Base-by-base conservation (phyloP, 129 eudicot genomes). In the Arctium lappa region DNA sequence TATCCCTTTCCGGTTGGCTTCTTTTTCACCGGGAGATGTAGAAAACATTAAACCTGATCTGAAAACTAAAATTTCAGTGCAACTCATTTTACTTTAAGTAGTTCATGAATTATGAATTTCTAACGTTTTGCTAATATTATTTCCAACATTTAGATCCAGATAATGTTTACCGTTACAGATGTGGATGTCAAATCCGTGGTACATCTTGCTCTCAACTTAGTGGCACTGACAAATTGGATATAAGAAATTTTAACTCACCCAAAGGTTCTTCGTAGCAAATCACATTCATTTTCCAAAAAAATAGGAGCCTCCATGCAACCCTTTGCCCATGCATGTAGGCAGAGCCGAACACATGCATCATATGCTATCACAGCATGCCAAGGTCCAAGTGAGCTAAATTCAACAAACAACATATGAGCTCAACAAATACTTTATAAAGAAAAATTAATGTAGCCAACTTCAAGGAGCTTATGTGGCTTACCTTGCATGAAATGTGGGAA, bases 311-410 rank as follows among this genome's bases (percentile, higher is more conserved):
- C 95, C 95, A 86, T 86, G 85, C 97, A 93, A 72, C 94, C 91
- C 82, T 88, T 91, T 68, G 97, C 97, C 97, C 97, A 93, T 40
- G 97, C 93, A 89, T 93, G 93, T 40, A 93, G 91, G 80, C 97
- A 93, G 9, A 93, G 90, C 6, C 97, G 91, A 78, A 91, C 97
- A 79, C 97, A 93, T 31, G 97, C 95, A 77, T 93, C 97, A 39
- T 93, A 93, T 4, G 97, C 93, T 15, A 93, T 83, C 53, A 93
- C 93, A 40, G 90, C 91, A 85, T 93, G 95, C 97, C 97, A 93
- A 12, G 97, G 93, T 53, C 97, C 97, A 4, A 89, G 90, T 29
- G 91, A 86, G 12, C 97, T 93, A 86, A 75, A 83, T 34, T 78
- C 34, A 81, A 65, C 40, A 18, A 73, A 46, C 81, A 69, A 73